Base-by-base conservation (phyloP, 352 stramenopile genomes). In the Peronospora belbahrii region DNA sequence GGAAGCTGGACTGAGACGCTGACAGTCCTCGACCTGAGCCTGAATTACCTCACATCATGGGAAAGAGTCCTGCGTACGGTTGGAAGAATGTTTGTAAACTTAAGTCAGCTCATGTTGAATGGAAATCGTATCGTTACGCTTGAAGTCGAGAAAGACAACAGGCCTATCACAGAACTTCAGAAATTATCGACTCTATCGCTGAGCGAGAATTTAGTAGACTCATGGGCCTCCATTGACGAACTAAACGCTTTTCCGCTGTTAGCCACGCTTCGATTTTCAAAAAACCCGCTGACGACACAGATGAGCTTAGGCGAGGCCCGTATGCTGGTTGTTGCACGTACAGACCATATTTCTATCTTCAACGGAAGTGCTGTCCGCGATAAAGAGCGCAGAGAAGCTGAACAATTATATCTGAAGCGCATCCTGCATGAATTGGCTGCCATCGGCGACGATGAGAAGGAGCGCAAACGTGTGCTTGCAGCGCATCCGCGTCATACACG, bases 331-430 rank as follows among this genome's bases (percentile, higher is more conserved):
- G 52, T 94, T 22, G 78, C 83, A 11, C 73, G 83, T 30, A 67
- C 69, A 6, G 58, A 69, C 6, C 47, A 38, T 10, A 38, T 92
- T 8, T 30, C 62, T 14, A 56, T 72, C 0, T 82, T 92, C 37
- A 94, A 94, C 34, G 70, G 54, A 0, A 90, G 78, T 34, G 63
- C 61, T 1, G 62, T 94, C 17, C 53, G 62, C 2, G 19, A 43
- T 8, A 84, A 80, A 41, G 83, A 94, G 40, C 73, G 80, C 9
- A 55, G 48, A 3, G 83, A 94, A 31, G 77, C 72, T 0, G 83
- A 94, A 43, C 76, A 86, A 40, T 60, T 92, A 19, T 94, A 94
- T 39, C 32, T 94, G 13, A 87, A 88, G 47, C 78, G 80, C 17
- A 75, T 94, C 25, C 31, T 88, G 30, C 70, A 86, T 31, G 79